A percentile compares a stretch with the other conserved stretches of the same genome.
These are phyloP conservation scores for Aspergillus panamensis DNA, from an alignment of 495 filamentous ascomycete genomes.

Conservation along the genomic window DNA sequence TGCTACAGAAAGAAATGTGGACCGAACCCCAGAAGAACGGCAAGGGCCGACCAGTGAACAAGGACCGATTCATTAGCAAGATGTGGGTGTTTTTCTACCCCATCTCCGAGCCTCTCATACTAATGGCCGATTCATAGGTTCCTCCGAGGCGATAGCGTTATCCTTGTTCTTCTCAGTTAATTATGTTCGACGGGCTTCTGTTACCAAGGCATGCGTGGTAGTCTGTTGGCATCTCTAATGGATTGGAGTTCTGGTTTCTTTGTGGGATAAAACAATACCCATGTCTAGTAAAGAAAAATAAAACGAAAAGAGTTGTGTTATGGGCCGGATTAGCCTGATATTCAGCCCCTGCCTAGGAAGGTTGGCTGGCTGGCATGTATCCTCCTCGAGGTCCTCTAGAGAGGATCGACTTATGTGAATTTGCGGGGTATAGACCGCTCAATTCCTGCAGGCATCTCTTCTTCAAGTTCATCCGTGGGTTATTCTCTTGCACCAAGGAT, in stretches of 20 bases:
- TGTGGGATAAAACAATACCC: background rate
- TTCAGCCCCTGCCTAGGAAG: too few relatives aligned
- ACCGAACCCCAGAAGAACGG: constrained; percentile 88
- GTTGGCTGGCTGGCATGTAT: too few relatives aligned
- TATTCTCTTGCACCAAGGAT: too few relatives aligned
- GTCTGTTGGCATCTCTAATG: background rate
- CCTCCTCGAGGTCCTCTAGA: too few relatives aligned
- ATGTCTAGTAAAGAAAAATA: background rate
- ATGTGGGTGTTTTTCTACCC: constrained; percentile 60
- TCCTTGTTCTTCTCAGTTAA: constrained; percentile 16
- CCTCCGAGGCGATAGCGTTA: constrained; percentile 18
- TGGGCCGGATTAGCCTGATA: too few relatives aligned
- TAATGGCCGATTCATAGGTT: constrained; percentile 7
- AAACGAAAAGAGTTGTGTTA: background rate
- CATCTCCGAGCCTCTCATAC: constrained; percentile 48
- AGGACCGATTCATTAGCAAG: constrained; percentile 98
- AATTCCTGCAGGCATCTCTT: too few relatives aligned
- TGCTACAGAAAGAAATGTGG: constrained; percentile 87
- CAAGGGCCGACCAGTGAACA: constrained; percentile 90
- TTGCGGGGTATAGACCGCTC: too few relatives aligned
- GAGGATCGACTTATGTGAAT: too few relatives aligned
- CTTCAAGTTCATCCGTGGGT: too few relatives aligned
- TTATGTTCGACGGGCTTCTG: background rate
- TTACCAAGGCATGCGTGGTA: background rate
- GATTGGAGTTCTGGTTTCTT: background rate